Base-by-base conservation (phyloP, 345 rosid genomes). In the Jatropha curcas region DNA sequence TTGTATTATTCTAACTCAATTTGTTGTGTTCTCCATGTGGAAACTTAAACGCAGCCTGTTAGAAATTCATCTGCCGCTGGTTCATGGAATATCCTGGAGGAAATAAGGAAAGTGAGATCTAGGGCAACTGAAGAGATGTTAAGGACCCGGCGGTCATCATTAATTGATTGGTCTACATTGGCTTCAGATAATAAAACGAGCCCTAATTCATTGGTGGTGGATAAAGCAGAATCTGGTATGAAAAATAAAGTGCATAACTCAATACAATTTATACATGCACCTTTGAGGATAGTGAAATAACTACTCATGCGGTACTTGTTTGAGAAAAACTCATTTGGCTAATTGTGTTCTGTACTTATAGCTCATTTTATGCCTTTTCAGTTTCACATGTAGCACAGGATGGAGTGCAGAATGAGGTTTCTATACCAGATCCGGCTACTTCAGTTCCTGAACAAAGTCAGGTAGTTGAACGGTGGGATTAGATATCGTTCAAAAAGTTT, bases 91-190 rank as follows among this genome's bases (percentile, higher is more conserved):
- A 88, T 94, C 80, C 82, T 76, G 17, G 99, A 94, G 76, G 98
- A 92, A 82, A 74, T 94, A 71, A 88, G 97, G 35, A 88, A 86
- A 88, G 92, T 92, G 79, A 89, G 94, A 82, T 90, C 91, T 52
- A 89, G 79, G 74, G 98, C 99, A 80, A 90, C 97, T 30, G 92
- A 94, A 72, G 90, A 89, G 73, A 81, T 92, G 96, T 82, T 90
- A 69, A 89, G 81, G 82, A 80, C 72, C 13, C 79, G 67, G 22
- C 74, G 86, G 4, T 78, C 88, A 48, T 74, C 86, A 72, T 83
- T 80, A 77, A 70, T 68, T 45, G 84, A 86, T 67, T 79, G 84
- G 84, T 79, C 95, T 74, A 76, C 74, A 34, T 74, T 81, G 71
- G 73, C 84, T 66, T 73, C 84, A 37, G 87, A 73, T 31, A 70